Base-by-base conservation (phyloP, 345 rosid genomes). In the Moringa oleifera region DNA sequence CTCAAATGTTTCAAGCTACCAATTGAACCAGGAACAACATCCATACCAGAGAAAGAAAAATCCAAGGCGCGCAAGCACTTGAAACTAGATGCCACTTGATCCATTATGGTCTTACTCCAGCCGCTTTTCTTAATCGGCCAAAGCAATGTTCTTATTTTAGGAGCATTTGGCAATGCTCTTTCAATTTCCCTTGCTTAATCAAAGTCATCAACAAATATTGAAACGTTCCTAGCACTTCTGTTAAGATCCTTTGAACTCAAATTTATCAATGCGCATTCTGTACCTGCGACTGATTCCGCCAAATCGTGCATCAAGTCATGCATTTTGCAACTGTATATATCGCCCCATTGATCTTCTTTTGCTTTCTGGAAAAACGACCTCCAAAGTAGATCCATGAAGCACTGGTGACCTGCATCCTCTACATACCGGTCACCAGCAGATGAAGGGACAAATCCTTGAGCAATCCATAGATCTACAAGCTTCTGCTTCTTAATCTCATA, bases 261-360 rank as follows among this genome's bases (percentile, higher is more conserved):
- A 17, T 33, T 19, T 46, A 41, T 46, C 16, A 55, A 0, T 24
- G 20, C 10, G 55, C 47, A 49, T 12, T 62, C 67, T n/a, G 15
- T 57, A 2, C 63, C 58, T 0, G 63, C 73, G 10, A 69, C 57
- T 49, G 51, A 36, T 17, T 23, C 15, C 7, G 69, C 68, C 20
- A 70, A 60, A n/a, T 64, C 74, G 45, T 52, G 74, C 20, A 64
- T 54, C 4, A 70, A 55, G 33, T 70, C 69, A 47, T 70, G 68
- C 74, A 70, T 58, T 49, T 23, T 59, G 49, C 23, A 61, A 1
- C 23, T 46, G 13, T 17, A 1, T 4, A 59, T 25, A 20, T 54
- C 12, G 18, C 70, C 77, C 18, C 51, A 50, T 18, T 50, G 33
- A 59, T 68, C 73, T 11, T 49, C 23, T 18, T 61, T 17, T 20